Evolutionary conservation across 2,329 filamentous ascomycete genomes (phyloP), one percentile per base, ranked within the genome.

Genomic region (Fusarium musae): DNA sequence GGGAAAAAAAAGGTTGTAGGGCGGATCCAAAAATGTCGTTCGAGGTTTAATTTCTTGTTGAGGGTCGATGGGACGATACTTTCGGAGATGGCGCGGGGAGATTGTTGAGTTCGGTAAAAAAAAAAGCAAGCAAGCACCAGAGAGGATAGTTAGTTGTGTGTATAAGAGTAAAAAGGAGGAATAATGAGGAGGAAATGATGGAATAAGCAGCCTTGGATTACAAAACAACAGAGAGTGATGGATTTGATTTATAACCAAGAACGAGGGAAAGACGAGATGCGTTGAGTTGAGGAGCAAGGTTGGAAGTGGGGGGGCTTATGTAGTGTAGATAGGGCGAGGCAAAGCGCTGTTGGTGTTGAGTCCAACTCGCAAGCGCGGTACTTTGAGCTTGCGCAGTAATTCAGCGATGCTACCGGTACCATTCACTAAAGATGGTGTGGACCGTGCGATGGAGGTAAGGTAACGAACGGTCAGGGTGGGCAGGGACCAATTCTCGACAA

Each of bases 341-440:
- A 59, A 68, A 59, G 54, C 60, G 68, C 50, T 63, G 23, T 74
- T 74, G 71, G 71, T 74, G 71, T 74, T 73, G 71, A 70, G 71
- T 47, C 59, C 23, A 28, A 59, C 49, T 68, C 21, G 63, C 43
- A 54, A 60, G 63, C 37, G 43, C 21, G 54, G 68, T 74, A 74
- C 72, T 40, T 71, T 9, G n/a, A 8, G 2, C 11, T 6, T 4
- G 15, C 13, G 28, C 62, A 17, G 37, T n/a, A 4, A 9, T 37
- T 59, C 7, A 53, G 36, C 1, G 16, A 16, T 1, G 10, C 19
- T 21, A 12, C 13, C 72, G 30, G 70, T 73, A 73, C 54, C 54
- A 3, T 8, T 13, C n/a, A 59, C 57, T 47, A 17, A 46, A 34
- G 66, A 62, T 69, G 65, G 56, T 58, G 59, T 50, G 72, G 68